These are phyloP conservation scores for Russula griseocarnosa DNA, from an alignment of 768 basidiomycete species.

Conservation along the genomic window DNA sequence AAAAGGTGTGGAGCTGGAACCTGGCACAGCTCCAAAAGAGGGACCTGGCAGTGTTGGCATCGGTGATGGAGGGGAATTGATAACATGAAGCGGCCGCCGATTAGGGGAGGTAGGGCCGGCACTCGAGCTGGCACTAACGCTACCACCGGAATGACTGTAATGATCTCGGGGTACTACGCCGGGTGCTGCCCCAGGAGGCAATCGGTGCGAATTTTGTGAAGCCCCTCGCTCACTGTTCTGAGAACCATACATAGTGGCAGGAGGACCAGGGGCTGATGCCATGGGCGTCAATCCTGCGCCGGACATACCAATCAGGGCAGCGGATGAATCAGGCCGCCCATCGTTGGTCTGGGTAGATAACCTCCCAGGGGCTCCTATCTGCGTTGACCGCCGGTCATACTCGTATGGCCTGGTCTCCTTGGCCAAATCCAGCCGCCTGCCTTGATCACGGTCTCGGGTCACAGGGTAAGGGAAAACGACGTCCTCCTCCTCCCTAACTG, in stretches of 20 bases:
- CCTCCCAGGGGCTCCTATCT: slow-evolving; percentile 5
- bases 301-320: slow-evolving; percentile 10
- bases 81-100: slow-evolving; percentile 12
- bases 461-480: slow-evolving; percentile 26
- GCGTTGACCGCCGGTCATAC: slow-evolving; percentile 20
- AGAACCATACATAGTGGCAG: neutral
- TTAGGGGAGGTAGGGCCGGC: slow-evolving; percentile 3
- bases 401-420: slow-evolving; percentile 26
- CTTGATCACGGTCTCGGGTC: slow-evolving; percentile 21
- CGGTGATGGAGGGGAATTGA: slow-evolving; percentile 15
- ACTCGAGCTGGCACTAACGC: neutral
- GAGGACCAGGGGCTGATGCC: neutral
- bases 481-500: slow-evolving; percentile 22
- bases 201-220: slow-evolving; percentile 3
- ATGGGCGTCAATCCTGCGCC: neutral
- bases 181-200: slow-evolving; percentile 19
- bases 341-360: slow-evolving; percentile 11
- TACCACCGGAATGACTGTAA: neutral
- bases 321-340: slow-evolving; percentile 12
- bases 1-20: neutral
- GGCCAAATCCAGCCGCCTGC: slow-evolving; percentile 16
- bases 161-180: neutral
- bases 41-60: neutral
- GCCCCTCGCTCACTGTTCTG: neutral
- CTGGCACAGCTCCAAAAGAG: neutral